A percentile compares a stretch with the other conserved stretches of the same genome.
These are phyloP conservation scores for Limonomyces culmigenus DNA, from an alignment of 1,284 basidiomycete genomes.

Conservation along the genomic window DNA sequence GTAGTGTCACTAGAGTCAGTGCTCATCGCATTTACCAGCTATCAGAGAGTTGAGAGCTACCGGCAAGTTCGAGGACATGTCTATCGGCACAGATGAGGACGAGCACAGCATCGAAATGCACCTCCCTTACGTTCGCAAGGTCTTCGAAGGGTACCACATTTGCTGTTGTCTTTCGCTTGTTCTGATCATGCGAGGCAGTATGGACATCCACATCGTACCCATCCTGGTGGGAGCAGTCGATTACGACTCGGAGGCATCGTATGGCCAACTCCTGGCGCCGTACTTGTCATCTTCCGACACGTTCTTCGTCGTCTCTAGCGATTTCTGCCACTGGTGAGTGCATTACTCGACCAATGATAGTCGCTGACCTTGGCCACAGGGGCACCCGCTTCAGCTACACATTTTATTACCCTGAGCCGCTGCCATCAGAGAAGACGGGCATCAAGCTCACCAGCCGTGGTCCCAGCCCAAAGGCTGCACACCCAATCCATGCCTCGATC, in stretches of 20 bases:
- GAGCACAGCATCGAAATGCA: constrained; percentile 99
- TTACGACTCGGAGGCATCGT: constrained; percentile 36
- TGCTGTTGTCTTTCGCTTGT: neutral
- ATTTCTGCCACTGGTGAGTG: constrained; percentile 93
- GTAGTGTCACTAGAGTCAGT: neutral
- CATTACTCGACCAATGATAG: neutral
- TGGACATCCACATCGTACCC: constrained; percentile 72
- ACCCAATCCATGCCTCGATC: constrained; percentile 59
- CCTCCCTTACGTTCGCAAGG: constrained; percentile 79
- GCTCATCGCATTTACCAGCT: constrained; percentile 22
- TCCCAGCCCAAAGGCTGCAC: constrained; percentile 8
- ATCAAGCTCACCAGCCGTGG: constrained; percentile 20
- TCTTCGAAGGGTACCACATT: constrained; percentile 56
- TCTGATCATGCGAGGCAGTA: constrained; percentile 22
- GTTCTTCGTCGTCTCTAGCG: constrained; percentile 83
- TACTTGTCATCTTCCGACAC: constrained; percentile 68
- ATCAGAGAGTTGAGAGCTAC: constrained; percentile 54
- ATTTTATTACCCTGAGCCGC: constrained; percentile 66
- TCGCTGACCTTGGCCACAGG: constrained; percentile 35
- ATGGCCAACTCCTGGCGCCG: constrained; percentile 61
- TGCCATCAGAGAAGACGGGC: constrained; percentile 27
- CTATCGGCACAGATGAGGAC: constrained; percentile 61
- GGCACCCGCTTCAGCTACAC: constrained; percentile 84
- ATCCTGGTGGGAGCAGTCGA: constrained; percentile 82
- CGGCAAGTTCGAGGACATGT: constrained; percentile 60